These are phyloP conservation scores for Acanthamoeba triangularis DNA, from an alignment of 208 protist species.

Conservation along the genomic window DNA sequence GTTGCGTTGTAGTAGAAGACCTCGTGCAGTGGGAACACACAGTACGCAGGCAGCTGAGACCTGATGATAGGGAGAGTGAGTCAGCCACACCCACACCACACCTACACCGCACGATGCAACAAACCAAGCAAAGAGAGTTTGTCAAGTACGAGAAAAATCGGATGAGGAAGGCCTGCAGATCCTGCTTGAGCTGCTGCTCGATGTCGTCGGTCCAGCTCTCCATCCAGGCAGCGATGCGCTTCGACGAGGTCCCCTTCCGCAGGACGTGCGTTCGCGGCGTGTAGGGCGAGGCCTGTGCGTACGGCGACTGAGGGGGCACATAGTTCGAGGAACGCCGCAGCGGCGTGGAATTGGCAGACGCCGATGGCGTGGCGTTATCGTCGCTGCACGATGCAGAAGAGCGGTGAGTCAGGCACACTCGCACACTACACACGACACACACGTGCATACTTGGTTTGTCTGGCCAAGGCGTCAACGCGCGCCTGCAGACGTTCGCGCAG, in stretches of 20 bases:
- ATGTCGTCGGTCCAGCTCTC: not conserved
- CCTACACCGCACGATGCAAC: no score
- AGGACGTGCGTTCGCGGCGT: not conserved
- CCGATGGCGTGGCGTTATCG: not conserved
- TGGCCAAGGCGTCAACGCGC: not conserved
- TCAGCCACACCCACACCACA: not conserved
- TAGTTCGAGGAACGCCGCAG: not conserved
- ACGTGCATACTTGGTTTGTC: not conserved
- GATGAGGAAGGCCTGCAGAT: conserved; percentile 21
- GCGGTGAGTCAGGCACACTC: not conserved
- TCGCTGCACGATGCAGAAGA: not conserved
- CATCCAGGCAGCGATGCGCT: conserved; percentile 7
- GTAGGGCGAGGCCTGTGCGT: not conserved
- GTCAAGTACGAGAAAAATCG: not conserved
- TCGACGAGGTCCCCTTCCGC: not conserved
- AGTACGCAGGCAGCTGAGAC: conserved; percentile 7
- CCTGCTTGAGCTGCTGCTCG: conserved; percentile 33
- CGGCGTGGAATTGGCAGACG: not conserved
- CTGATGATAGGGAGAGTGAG: not conserved
- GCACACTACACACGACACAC: not conserved
- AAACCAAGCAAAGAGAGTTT: no score
- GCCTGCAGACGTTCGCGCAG: not conserved
- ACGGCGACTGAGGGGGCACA: no score
- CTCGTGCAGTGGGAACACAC: not conserved
- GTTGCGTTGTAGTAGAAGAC: not conserved